Base-by-base conservation (phyloP, 225 moss, liverwort and hornwort genomes). In the Physcomitrellopsis africana region DNA sequence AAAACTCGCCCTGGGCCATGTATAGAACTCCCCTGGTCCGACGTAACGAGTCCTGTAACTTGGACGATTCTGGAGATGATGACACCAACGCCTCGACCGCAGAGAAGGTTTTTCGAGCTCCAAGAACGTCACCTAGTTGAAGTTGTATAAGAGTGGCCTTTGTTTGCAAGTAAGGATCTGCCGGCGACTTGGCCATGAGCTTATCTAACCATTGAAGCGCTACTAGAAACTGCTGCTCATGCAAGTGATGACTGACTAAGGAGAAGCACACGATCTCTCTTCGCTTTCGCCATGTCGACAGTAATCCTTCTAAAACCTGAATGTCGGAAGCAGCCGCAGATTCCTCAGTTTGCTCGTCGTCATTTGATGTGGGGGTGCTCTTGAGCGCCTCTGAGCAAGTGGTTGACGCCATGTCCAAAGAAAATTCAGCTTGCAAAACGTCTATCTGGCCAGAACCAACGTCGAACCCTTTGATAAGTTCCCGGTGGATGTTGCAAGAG, bases 111-210 rank as follows among this genome's bases (percentile, higher is more conserved):
- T 84, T 85, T 86, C 87, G 87, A 20, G 96, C 94, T 74, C 96
- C 96, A 71, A 77, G 75, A n/a, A 93, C 24, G 70, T 97, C 96
- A 48, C 96, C 94, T 76, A 97, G 62, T 77, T 92, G 96, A 60
- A 94, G 79, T 79, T 89, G 94, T n/a, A 97, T 81, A 60, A 91
- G 86, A 24, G 89, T 92, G 44, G 73, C 79, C 84, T 91, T 94
- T 7, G 92, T 81, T 72, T 90, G 83, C 77, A 97, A 72, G 57
- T 83, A 82, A 58, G 89, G 88, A 79, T 97, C 91, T 11, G 80
- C 74, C 1, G 92, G 88, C 46, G 91, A 85, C 63, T 76, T 77
- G 7, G 74, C 63, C 77, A 85, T 74, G 63, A 87, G 82, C 72
- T 84, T 73, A 72, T 94, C 77, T 51, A 97, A 72, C 94, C 88